phyloP scores from a whole-genome alignment of 2,329 filamentous ascomycete species.

The Ophiostoma sp. region DNA sequence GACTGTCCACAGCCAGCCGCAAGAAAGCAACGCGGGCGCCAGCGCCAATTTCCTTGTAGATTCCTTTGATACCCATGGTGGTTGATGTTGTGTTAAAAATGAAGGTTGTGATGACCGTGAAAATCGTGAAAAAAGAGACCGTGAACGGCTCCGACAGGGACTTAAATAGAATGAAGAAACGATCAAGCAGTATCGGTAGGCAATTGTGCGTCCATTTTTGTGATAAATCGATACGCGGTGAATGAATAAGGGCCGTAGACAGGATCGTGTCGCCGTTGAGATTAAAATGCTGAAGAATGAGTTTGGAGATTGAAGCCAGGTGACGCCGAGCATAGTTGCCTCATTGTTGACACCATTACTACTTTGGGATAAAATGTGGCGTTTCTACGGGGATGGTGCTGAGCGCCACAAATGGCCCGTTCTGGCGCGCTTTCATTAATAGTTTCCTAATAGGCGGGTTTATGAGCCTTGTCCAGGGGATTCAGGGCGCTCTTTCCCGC shows the following conservation, averaged over 20 bases:
- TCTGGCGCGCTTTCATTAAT: neutral
- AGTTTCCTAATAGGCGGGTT: neutral
- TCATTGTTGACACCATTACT: slow-evolving; percentile 37
- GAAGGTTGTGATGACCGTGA: neutral
- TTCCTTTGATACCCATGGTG: slow-evolving; percentile 69
- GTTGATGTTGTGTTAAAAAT: neutral
- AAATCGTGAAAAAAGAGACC: neutral
- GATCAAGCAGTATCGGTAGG: neutral
- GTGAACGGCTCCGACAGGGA: neutral
- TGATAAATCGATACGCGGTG: neutral
- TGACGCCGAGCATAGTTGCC: neutral
- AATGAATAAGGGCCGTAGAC: neutral
- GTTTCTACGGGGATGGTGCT: slow-evolving; percentile 33
- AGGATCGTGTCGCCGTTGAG: neutral
- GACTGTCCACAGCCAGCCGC: slow-evolving; percentile 76
- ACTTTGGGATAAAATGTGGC: slow-evolving; percentile 31
- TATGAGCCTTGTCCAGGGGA: neutral
- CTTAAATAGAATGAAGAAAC: neutral
- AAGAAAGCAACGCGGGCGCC: slow-evolving; percentile 78
- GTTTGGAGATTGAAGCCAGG: neutral
- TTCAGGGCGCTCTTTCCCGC: neutral
- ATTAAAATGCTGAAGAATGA: neutral
- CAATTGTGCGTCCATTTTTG: neutral
- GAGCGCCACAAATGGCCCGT: neutral
- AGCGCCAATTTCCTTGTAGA: slow-evolving; percentile 85